Conservation (phyloP, 2,329 filamentous ascomycete species). For the Sphaerostilbella broomeana region DNA sequence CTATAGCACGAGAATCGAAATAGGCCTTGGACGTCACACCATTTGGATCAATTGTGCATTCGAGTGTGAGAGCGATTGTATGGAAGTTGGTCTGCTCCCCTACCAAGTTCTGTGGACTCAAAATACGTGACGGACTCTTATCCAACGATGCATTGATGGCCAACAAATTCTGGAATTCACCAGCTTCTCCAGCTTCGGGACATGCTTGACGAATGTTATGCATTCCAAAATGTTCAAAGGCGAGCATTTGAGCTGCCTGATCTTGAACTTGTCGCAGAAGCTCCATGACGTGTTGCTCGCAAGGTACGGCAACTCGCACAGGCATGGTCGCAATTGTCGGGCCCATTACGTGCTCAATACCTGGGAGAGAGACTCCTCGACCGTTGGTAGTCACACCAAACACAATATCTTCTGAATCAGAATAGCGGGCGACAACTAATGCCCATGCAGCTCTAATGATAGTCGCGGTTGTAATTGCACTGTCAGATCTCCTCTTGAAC, state of each 20-base stretch:
- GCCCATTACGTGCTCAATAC: slow-evolving; percentile 22
- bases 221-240: slow-evolving; percentile 18
- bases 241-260: slow-evolving; percentile 13
- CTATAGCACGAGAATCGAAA: too few relatives aligned
- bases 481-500: neutral
- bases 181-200: slow-evolving; percentile 10
- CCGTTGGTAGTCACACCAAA: slow-evolving; percentile 24
- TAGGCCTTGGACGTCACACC: too few relatives aligned
- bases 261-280: slow-evolving; percentile 21
- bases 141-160: too few relatives aligned
- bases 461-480: slow-evolving; percentile 14
- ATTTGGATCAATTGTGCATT: too few relatives aligned
- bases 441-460: slow-evolving; percentile 21
- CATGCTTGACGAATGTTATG: slow-evolving; percentile 16
- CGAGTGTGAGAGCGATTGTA: too few relatives aligned
- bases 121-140: too few relatives aligned
- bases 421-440: slow-evolving; percentile 16
- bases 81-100: too few relatives aligned
- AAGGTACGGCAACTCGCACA: slow-evolving; percentile 15
- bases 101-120: too few relatives aligned
- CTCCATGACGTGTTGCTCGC: slow-evolving; percentile 15
- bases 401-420: slow-evolving; percentile 16
- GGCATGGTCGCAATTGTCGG: slow-evolving; percentile 26
- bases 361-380: slow-evolving; percentile 19
- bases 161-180: too few relatives aligned